Percentiles rank a stretch among this genome's conserved stretches.
Conservation (phyloP, 2,329 filamentous ascomycete genomes). For the Byssothecium circinans region DNA sequence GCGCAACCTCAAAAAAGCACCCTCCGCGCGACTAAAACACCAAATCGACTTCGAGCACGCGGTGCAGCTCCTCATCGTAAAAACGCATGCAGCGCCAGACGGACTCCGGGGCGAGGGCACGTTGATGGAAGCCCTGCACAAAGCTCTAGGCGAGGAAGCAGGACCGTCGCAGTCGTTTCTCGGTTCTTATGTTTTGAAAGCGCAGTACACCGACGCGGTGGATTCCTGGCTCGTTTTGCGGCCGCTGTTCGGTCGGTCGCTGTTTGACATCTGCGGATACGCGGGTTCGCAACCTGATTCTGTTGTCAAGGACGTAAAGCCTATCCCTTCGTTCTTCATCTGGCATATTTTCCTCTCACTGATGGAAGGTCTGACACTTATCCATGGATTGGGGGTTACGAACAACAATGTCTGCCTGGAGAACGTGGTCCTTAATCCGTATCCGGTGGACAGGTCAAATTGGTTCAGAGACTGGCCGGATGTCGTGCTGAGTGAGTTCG, state of each 20-base stretch:
- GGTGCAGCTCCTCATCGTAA: slow-evolving; percentile 5
- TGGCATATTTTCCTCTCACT: slow-evolving; percentile 16
- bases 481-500: slow-evolving; percentile 12
- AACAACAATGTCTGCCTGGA: slow-evolving; percentile 5
- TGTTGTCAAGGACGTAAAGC: neutral
- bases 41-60: neutral
- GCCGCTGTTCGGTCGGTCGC: slow-evolving; percentile 14
- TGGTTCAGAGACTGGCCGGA: slow-evolving; percentile 17
- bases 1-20: neutral
- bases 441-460: slow-evolving; percentile 4
- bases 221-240: slow-evolving; percentile 9
- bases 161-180: neutral
- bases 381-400: slow-evolving; percentile 7
- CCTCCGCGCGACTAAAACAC: neutral
- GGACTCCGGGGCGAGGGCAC: slow-evolving; percentile 1
- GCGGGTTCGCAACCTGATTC: neutral
- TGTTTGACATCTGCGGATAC: slow-evolving; percentile 8
- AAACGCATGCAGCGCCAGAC: neutral
- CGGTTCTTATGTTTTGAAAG: neutral
- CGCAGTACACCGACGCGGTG: slow-evolving; percentile 3
- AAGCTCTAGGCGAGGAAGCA: neutral
- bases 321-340: slow-evolving; percentile 13
- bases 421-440: slow-evolving; percentile 13
- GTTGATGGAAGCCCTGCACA: neutral
- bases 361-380: slow-evolving; percentile 7